Evolutionary conservation across 345 rosid species (phyloP), one percentile per base, ranked within the genome.

Genomic region (Linum trigynum): DNA sequence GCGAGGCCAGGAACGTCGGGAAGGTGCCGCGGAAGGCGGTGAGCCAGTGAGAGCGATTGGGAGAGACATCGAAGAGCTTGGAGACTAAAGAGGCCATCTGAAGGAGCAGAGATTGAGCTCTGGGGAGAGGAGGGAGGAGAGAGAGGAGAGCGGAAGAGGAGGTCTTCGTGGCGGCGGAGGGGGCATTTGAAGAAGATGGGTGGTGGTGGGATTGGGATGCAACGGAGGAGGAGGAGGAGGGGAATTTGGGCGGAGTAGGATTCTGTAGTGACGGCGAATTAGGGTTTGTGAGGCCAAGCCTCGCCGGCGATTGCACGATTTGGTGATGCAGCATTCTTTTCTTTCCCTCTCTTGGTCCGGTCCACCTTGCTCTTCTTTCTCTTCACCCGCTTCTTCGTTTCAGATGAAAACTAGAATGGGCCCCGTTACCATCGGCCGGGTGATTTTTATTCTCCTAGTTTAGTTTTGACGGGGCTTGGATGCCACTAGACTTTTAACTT

Each of bases 51-150:
- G 89, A 35, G 36, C 92, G 96, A 59, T 82, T 83, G 2, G 97
- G 92, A 59, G 98, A 83, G 59, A 86, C 87, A 5, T 87, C 91
- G 73, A 89, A 85, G 66, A 89, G 86, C 61, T 84, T 89, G 6
- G 97, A 74, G 10, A 89, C 68, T 37, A 89, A 75, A 55, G 89
- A 74, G 38, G 90, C 85, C 88, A 92, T 89, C 55, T 87, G 95
- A 67, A 83, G 83, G 76, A 92, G 97, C 58, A 92, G 87, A 50
- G 86, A 78, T 72, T 89, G 95, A 42, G 95, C 95, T 66, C 97
- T 75, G 8, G 90, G 85, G 41, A 92, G 83, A 0, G 98, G 98
- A 0, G 98, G 98, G 69, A 92, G 98, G 69, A 87, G 92, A 5
- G 95, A 69, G 63, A 89, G 82, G 60, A 89, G 86, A 41, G 88